Evolutionary conservation across 2,329 filamentous ascomycete species (phyloP).

Genomic region (Colletotrichum sp.): DNA sequence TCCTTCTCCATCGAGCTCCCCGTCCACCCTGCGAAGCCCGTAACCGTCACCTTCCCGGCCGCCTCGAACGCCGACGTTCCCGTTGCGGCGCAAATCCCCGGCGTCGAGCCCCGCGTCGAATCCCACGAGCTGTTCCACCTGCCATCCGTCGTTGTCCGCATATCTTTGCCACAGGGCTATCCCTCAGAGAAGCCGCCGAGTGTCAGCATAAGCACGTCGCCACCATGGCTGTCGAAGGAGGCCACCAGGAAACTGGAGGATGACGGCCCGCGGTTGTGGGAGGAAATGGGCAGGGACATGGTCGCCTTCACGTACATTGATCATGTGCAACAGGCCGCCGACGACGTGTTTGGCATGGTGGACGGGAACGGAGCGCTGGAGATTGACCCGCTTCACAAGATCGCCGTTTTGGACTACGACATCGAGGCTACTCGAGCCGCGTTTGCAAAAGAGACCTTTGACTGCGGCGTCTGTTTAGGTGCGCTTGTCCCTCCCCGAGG

Average conservation of each 20-base stretch:
- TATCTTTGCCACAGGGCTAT: conserved; percentile 63
- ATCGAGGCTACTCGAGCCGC: conserved; percentile 73
- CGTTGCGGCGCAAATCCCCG: conserved; percentile 10
- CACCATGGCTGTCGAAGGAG: conserved; percentile 59
- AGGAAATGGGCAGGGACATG: conserved; percentile 63
- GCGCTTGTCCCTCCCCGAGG: conserved; percentile 24
- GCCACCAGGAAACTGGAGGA: conserved; percentile 55
- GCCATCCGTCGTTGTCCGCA: conserved; percentile 59
- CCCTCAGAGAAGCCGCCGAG: conserved; percentile 57
- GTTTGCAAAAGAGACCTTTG: conserved; percentile 85
- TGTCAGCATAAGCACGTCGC: conserved; percentile 56
- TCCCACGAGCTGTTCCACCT: conserved; percentile 61
- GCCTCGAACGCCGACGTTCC: conserved; percentile 30
- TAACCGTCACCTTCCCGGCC: conserved; percentile 64
- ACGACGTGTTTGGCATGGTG: conserved; percentile 65
- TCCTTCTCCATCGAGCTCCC: conserved; percentile 63
- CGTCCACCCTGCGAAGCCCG: conserved; percentile 57
- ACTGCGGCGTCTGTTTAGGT: conserved; percentile 84
- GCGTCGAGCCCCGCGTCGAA: conserved; percentile 33
- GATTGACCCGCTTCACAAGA: conserved; percentile 64
- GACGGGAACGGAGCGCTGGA: conserved; percentile 52
- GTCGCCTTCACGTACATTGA: conserved; percentile 70
- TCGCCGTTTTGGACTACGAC: conserved; percentile 79
- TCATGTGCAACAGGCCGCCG: conserved; percentile 62
- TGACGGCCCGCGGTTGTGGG: conserved; percentile 62